A percentile compares a stretch with the other conserved stretches of the same genome.
These are phyloP conservation scores for Globisporangium mamillatum DNA, from an alignment of 352 stramenopile genomes.

Conservation along the genomic window DNA sequence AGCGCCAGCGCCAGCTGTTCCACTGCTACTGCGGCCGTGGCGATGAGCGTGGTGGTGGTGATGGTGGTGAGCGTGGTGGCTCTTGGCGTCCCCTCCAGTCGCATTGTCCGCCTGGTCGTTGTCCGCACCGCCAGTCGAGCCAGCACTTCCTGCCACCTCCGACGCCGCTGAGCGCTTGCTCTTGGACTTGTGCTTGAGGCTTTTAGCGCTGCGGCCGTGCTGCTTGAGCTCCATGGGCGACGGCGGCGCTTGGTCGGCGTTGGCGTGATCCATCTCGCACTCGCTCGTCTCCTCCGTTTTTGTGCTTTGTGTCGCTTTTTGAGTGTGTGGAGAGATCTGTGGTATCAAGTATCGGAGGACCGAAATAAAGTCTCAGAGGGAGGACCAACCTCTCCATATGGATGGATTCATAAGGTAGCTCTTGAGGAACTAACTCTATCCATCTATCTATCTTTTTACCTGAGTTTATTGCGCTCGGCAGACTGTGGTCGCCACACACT, in stretches of 20 bases:
- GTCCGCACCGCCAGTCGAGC: slow-evolving; percentile 16
- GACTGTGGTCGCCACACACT: no score
- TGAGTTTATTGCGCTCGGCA: no score
- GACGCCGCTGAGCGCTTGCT: slow-evolving; percentile 35
- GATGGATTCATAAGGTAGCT: no score
- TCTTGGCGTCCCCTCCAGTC: slow-evolving; percentile 19
- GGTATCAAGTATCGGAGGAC: background rate
- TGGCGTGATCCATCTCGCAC: background rate
- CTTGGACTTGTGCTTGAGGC: slow-evolving; percentile 84
- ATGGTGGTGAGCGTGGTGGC: slow-evolving; percentile 19
- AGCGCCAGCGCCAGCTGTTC: slow-evolving; percentile 1
- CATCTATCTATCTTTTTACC: no score
- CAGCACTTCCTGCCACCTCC: background rate
- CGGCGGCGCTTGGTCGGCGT: background rate
- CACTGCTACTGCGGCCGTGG: slow-evolving; percentile 21
- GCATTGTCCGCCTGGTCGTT: slow-evolving; percentile 6
- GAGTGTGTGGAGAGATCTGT: slow-evolving; percentile 1
- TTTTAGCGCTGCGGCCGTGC: slow-evolving; percentile 53
- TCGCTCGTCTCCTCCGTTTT: background rate
- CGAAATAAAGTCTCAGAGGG: background rate
- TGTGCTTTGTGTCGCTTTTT: background rate
- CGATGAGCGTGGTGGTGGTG: slow-evolving; percentile 21
- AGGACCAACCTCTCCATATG: background rate
- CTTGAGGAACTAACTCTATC: no score
- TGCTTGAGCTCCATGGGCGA: slow-evolving; percentile 61